phyloP scores from a whole-genome alignment of 371 early-diverging fungal species.

The Mucor piriformis region DNA sequence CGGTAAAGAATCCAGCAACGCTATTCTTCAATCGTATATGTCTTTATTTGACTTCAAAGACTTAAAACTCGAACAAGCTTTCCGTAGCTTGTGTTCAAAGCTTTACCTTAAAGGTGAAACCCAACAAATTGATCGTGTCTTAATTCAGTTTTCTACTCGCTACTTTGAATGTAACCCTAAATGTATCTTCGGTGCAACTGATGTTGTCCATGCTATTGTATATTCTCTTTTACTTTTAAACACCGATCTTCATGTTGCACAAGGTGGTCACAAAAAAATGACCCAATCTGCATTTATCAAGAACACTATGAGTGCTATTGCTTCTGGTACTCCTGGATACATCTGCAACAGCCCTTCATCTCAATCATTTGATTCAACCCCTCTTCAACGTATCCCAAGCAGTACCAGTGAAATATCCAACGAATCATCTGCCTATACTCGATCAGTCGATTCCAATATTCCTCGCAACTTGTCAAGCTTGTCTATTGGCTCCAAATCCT shows the following conservation, averaged over 20 bases:
- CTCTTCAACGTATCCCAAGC: slow-evolving; percentile 17
- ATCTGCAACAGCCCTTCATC: neutral
- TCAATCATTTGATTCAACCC: slow-evolving; percentile 4
- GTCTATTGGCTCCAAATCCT: slow-evolving; percentile 17
- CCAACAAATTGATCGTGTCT: slow-evolving; percentile 81
- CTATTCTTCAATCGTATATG: slow-evolving; percentile 69
- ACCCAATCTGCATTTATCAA: slow-evolving; percentile 52
- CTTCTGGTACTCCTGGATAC: neutral
- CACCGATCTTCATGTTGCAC: slow-evolving; percentile 87
- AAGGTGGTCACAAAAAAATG: slow-evolving; percentile 59
- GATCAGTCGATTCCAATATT: slow-evolving; percentile 4
- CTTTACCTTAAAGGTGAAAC: slow-evolving; percentile 82
- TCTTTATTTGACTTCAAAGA: slow-evolving; percentile 68
- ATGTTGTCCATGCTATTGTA: slow-evolving; percentile 78
- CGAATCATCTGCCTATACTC: neutral
- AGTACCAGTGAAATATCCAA: slow-evolving; percentile 4
- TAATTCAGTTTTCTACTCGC: slow-evolving; percentile 68
- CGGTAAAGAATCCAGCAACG: slow-evolving; percentile 51
- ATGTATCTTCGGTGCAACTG: slow-evolving; percentile 44
- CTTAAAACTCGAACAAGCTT: slow-evolving; percentile 72
- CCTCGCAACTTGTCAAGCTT: neutral
- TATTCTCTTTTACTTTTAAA: slow-evolving; percentile 86
- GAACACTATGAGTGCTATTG: slow-evolving; percentile 52
- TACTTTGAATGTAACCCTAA: slow-evolving; percentile 76
- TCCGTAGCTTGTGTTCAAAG: slow-evolving; percentile 70